Evolutionary conservation across 148 eudicot species (phyloP).

Genomic region (Simmondsia chinensis): DNA sequence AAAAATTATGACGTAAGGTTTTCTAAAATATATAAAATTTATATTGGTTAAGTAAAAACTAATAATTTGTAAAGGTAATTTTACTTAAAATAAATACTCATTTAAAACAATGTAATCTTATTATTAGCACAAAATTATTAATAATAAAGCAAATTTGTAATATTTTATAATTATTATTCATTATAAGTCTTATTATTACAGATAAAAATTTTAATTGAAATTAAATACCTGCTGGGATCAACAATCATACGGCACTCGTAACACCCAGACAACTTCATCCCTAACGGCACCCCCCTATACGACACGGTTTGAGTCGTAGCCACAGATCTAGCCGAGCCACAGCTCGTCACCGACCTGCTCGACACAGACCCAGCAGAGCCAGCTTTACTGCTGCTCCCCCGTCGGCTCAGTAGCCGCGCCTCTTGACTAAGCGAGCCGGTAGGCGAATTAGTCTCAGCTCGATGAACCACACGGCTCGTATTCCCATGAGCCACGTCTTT

Average conservation of each 20-base stretch:
- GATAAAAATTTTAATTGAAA: no score
- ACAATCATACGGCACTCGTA: conserved; percentile 80
- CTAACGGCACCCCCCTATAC: conserved; percentile 58
- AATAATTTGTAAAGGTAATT: no score
- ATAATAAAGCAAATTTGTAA: neutral
- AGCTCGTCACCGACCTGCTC: conserved; percentile 21
- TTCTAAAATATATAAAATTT: no score
- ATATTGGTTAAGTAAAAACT: no score
- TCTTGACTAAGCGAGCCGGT: conserved; percentile 48
- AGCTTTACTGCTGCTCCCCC: conserved; percentile 8
- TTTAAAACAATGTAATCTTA: no score
- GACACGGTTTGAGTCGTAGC: conserved; percentile 17
- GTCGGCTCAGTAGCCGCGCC: conserved; percentile 26
- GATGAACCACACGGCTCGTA: conserved; percentile 73
- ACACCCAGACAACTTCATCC: conserved; percentile 78
- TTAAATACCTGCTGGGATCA: conserved; percentile 84
- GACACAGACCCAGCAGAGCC: conserved; percentile 20
- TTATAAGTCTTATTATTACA: no score
- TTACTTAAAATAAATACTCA: no score
- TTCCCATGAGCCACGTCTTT: conserved; percentile 66
- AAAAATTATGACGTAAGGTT: no score
- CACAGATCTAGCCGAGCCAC: conserved; percentile 30
- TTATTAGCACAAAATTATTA: no score
- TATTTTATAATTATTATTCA: neutral
- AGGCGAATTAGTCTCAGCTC: conserved; percentile 76